Conservation (phyloP, 495 filamentous ascomycete species). For the Penicillium egyptiacum region DNA sequence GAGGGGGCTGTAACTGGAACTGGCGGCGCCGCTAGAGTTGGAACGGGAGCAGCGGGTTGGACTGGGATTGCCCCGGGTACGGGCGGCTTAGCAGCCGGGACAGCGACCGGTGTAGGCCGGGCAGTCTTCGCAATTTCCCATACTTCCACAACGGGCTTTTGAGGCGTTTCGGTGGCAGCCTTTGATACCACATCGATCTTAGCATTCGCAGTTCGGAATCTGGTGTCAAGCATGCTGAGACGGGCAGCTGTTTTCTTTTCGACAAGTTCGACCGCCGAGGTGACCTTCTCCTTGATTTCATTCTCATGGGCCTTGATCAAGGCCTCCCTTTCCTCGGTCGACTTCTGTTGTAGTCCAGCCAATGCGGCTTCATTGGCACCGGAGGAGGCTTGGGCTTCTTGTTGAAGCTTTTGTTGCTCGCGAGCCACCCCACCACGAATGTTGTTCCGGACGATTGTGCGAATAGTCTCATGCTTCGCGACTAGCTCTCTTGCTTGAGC, state of each 20-base stretch:
- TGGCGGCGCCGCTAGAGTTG: constrained; percentile 14
- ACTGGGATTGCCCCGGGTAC: constrained; percentile 19
- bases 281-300: constrained; percentile 43
- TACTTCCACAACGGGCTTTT: constrained; percentile 77
- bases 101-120: constrained; percentile 55
- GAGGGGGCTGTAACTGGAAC: constrained; percentile 2
- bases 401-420: constrained; percentile 44
- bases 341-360: constrained; percentile 46
- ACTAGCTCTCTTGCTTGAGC: constrained; percentile 65
- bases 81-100: constrained; percentile 31
- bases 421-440: constrained; percentile 15
- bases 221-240: constrained; percentile 78
- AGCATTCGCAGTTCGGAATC: constrained; percentile 58
- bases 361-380: constrained; percentile 31
- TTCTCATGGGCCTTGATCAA: constrained; percentile 59
- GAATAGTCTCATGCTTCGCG: constrained; percentile 61
- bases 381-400: constrained; percentile 16
- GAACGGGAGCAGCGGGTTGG: constrained; percentile 4
- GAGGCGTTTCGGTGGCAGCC: constrained; percentile 78
- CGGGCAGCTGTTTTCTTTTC: constrained; percentile 67
- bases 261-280: constrained; percentile 44
- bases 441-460: constrained; percentile 65
- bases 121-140: constrained; percentile 76
- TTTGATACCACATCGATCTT: constrained; percentile 77
- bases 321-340: constrained; percentile 58